phyloP scores from a whole-genome alignment of 352 stramenopile genomes.

The Peronosclerospora sorghi region DNA sequence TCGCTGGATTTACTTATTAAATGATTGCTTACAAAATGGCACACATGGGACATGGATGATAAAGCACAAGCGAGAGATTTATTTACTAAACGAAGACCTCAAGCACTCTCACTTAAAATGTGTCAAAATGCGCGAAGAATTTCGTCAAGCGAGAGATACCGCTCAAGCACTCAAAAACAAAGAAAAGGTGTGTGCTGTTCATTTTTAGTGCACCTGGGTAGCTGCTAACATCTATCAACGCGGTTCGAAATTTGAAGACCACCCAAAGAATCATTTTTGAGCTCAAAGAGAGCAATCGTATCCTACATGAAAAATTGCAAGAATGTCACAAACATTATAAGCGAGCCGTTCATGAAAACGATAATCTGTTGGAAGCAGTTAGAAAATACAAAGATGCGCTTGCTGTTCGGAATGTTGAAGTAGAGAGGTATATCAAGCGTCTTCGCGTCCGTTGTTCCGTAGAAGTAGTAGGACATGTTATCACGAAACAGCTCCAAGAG shows the following conservation, averaged over 20 bases:
- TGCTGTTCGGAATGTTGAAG: constrained; percentile 25
- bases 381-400: constrained; percentile 44
- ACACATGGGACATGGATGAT: neutral
- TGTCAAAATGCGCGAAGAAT: neutral
- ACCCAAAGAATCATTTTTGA: too few relatives aligned
- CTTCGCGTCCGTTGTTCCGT: neutral
- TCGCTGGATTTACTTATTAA: neutral
- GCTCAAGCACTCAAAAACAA: neutral
- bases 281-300: too few relatives aligned
- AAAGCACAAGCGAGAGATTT: constrained; percentile 7
- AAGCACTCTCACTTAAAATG: neutral
- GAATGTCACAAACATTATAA: neutral
- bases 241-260: too few relatives aligned
- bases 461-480: neutral
- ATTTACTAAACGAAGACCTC: neutral
- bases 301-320: neutral
- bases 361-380: constrained; percentile 27
- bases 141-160: neutral
- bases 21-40: neutral
- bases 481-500: constrained; percentile 1
- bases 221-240: too few relatives aligned
- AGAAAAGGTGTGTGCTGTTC: neutral
- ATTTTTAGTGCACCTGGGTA: neutral
- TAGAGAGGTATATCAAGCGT: neutral
- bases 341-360: neutral